A percentile compares a stretch with the other conserved stretches of the same genome.
Conservation (phyloP, 140 eudicot genomes). For the Oenanthe javanica region DNA sequence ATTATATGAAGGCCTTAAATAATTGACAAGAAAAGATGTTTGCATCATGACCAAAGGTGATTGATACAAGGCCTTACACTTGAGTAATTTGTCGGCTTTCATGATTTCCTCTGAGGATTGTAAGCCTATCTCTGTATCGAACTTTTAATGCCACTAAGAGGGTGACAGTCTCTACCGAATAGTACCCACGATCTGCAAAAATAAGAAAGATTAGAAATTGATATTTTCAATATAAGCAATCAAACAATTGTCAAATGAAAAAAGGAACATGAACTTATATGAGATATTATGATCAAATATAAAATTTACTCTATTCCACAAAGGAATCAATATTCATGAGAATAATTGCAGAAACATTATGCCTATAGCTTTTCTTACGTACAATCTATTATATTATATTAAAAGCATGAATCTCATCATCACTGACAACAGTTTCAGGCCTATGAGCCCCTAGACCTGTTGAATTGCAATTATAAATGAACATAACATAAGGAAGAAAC, state of each 20-base stretch:
- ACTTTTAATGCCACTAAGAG: conserved; percentile 87
- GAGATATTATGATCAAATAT: not conserved
- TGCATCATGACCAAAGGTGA: not conserved
- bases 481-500: not conserved
- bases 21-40: not conserved
- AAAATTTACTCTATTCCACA: not conserved
- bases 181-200: conserved; percentile 83
- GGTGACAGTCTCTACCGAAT: conserved; percentile 86
- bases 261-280: not conserved
- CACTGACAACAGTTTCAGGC: not conserved
- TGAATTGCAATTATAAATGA: not conserved
- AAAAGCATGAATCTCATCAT: not conserved
- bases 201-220: conserved; percentile 13
- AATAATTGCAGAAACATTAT: not conserved
- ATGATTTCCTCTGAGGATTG: conserved; percentile 84
- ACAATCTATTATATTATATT: not conserved
- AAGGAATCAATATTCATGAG: not conserved
- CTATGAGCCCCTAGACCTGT: not conserved
- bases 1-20: not conserved
- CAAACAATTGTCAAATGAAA: not conserved
- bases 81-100: conserved; percentile 93
- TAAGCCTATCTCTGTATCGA: conserved; percentile 85
- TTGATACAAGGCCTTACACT: conserved; percentile 56
- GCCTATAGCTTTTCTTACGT: not conserved
- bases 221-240: not conserved